These are phyloP conservation scores for Solioccasus polychromus DNA, from an alignment of 768 basidiomycete species.

Conservation along the genomic window DNA sequence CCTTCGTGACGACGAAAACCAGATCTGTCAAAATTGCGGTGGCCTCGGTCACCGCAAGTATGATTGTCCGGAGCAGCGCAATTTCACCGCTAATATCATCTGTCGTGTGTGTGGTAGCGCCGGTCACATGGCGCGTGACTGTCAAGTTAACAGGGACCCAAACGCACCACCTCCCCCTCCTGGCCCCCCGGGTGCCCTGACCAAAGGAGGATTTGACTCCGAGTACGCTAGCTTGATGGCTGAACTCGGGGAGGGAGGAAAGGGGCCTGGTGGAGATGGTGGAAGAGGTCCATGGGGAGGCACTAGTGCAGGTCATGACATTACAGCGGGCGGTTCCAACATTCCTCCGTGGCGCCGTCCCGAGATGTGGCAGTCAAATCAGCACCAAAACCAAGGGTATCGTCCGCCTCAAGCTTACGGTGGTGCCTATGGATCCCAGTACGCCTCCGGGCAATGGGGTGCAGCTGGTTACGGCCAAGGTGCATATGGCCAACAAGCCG, in stretches of 20 bases:
- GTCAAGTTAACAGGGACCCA: conserved; percentile 89
- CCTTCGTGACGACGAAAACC: conserved; percentile 98
- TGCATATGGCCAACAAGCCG: conserved; percentile 47
- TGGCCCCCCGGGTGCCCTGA: conserved; percentile 35
- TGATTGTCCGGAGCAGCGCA: conserved; percentile 97
- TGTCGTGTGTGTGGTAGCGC: conserved; percentile 98
- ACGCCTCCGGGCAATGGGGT: conserved; percentile 40
- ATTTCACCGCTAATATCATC: conserved; percentile 99
- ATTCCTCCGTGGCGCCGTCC: conserved; percentile 91
- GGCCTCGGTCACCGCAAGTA: conserved; percentile 96
- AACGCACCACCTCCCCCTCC: conserved; percentile 59
- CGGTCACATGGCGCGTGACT: conserved; percentile 99
- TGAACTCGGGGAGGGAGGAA: conserved; percentile 86
- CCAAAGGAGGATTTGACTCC: conserved; percentile 87
- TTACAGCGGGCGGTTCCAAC: conserved; percentile 63
- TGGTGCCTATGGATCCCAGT: conserved; percentile 43
- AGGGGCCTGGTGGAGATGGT: conserved; percentile 52
- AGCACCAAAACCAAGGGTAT: conserved; percentile 55
- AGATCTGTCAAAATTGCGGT: conserved; percentile 97
- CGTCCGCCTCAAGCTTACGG: conserved; percentile 66
- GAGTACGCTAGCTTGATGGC: conserved; percentile 98
- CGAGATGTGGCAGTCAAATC: conserved; percentile 74
- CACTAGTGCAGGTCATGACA: conserved; percentile 57
- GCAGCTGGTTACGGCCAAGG: conserved; percentile 32
- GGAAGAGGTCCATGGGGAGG: conserved; percentile 61